A percentile compares a stretch with the other conserved stretches of the same genome.
These are phyloP conservation scores for Coffea canephora DNA, from an alignment of 257 asterid species.

Conservation along the genomic window DNA sequence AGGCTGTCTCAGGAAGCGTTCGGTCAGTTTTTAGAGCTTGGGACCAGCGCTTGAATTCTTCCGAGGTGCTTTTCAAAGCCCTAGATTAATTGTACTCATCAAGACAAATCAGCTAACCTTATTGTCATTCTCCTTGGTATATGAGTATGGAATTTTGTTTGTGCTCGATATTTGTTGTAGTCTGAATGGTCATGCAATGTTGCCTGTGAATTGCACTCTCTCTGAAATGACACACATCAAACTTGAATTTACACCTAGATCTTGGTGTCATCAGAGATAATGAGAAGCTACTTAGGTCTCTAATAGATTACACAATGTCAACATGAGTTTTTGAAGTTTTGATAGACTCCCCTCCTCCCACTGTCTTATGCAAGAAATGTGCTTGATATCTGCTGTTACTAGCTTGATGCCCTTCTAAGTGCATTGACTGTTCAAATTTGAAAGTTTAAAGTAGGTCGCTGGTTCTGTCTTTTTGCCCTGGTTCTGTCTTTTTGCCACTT, in stretches of 20 bases:
- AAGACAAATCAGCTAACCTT: neutral
- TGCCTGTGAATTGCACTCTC: neutral
- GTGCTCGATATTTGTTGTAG: neutral
- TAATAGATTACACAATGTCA: too few relatives aligned
- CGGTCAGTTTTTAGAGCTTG: slow-evolving; percentile 87
- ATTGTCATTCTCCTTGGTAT: neutral
- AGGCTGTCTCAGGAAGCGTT: slow-evolving; percentile 84
- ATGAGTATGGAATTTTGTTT: neutral
- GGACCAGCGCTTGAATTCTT: slow-evolving; percentile 84
- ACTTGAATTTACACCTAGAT: neutral
- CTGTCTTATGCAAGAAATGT: neutral
- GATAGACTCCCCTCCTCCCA: neutral
- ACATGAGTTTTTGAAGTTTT: neutral
- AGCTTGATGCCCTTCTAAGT: neutral
- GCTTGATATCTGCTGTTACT: neutral
- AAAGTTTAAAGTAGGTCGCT: neutral
- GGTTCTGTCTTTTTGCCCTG: too few relatives aligned
- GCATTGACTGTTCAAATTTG: neutral
- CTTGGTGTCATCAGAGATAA: neutral
- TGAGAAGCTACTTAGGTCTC: neutral
- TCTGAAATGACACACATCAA: neutral
- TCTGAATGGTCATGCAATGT: neutral
- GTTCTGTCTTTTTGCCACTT: neutral
- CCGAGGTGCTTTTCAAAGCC: slow-evolving; percentile 49
- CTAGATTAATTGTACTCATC: neutral